Conservation (phyloP, 176 grass and related monocot genomes). For the Elaeis guineensis region DNA sequence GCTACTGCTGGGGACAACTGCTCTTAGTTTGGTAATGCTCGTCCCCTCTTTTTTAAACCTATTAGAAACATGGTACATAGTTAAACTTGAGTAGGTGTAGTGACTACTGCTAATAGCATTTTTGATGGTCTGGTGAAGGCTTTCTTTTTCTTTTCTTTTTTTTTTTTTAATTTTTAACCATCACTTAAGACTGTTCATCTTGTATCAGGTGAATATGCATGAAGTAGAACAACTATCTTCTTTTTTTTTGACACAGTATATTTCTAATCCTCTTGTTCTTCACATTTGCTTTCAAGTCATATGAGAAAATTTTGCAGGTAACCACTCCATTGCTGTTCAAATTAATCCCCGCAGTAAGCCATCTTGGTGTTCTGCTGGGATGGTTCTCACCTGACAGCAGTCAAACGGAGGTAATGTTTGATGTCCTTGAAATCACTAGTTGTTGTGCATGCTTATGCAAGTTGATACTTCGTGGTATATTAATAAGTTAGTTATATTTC, state of each 20-base stretch:
- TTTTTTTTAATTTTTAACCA: no score
- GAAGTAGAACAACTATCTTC: no score
- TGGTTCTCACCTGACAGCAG: slow-evolving; percentile 91
- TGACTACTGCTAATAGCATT: no score
- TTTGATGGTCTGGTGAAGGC: no score
- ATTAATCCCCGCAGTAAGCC: slow-evolving; percentile 91
- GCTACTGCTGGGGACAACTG: slow-evolving; percentile 93
- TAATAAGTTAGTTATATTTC: slow-evolving; percentile 15
- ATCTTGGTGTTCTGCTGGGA: slow-evolving; percentile 86
- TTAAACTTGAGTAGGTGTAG: no score
- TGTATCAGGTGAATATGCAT: no score
- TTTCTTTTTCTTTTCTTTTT: no score
- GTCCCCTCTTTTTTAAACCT: not conserved
- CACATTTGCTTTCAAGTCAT: slow-evolving; percentile 12
- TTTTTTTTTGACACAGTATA: no score
- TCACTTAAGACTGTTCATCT: no score
- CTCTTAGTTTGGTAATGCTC: slow-evolving; percentile 81
- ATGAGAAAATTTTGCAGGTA: slow-evolving; percentile 37
- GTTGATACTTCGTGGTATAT: not conserved
- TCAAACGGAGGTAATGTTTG: slow-evolving; percentile 65
- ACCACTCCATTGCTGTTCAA: slow-evolving; percentile 96
- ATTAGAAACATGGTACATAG: no score
- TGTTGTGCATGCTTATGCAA: no score
- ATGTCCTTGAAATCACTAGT: not conserved
- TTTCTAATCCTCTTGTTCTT: not conserved